phyloP scores from a whole-genome alignment of 345 rosid species.

The Microthlaspi erraticum region DNA sequence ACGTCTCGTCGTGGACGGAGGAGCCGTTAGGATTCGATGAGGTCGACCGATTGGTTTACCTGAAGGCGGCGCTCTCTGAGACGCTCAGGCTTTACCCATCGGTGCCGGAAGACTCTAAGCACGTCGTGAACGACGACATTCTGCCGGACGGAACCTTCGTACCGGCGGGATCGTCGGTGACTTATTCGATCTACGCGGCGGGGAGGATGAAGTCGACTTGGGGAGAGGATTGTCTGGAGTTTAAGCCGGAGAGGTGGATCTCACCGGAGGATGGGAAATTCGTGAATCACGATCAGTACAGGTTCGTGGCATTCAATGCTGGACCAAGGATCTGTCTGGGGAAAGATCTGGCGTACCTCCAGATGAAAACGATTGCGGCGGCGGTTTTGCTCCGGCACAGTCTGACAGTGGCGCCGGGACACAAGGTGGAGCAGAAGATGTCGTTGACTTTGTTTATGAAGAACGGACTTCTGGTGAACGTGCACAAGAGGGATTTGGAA shows the following conservation, averaged over 20 bases:
- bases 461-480: slow-evolving; percentile 72
- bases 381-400: slow-evolving; percentile 74
- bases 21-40: slow-evolving; percentile 86
- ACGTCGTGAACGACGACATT: slow-evolving; percentile 75
- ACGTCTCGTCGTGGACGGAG: slow-evolving; percentile 63
- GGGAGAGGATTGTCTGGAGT: slow-evolving; percentile 91
- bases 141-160: slow-evolving; percentile 90
- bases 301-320: slow-evolving; percentile 90
- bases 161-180: slow-evolving; percentile 87
- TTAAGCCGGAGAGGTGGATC: slow-evolving; percentile 87
- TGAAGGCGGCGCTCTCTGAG: slow-evolving; percentile 89
- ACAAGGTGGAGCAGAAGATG: slow-evolving; percentile 97
- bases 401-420: slow-evolving; percentile 70
- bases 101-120: slow-evolving; percentile 91
- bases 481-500: slow-evolving; percentile 62
- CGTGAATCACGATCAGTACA: slow-evolving; percentile 62
- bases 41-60: slow-evolving; percentile 70
- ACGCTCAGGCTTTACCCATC: slow-evolving; percentile 94
- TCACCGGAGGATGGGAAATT: slow-evolving; percentile 64
- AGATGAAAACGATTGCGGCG: slow-evolving; percentile 90
- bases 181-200: slow-evolving; percentile 82
- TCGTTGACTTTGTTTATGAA: slow-evolving; percentile 93
- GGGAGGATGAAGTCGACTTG: slow-evolving; percentile 87
- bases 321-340: slow-evolving; percentile 92
- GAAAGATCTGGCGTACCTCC: slow-evolving; percentile 83